phyloP scores from a whole-genome alignment of 2,329 filamentous ascomycete genomes.

The Penicillium sp. region DNA sequence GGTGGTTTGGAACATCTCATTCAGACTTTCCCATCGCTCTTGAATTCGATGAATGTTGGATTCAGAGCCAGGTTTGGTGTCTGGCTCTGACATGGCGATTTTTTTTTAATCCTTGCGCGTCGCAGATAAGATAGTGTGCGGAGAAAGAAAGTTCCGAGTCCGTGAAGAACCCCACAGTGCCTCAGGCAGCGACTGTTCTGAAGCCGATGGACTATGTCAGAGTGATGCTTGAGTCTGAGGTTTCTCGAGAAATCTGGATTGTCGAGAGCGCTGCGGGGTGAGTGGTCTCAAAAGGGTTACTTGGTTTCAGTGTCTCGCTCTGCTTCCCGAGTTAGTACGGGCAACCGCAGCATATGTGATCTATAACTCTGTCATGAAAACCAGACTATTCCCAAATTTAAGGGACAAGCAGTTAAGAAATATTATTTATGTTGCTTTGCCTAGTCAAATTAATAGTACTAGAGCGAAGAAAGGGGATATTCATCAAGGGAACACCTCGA shows the following conservation, averaged over 20 bases:
- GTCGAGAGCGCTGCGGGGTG: not conserved
- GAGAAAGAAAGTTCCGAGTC: conserved; percentile 1
- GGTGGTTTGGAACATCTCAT: conserved; percentile 1
- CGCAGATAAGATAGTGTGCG: not conserved
- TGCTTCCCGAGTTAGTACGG: not conserved
- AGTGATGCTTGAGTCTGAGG: not conserved
- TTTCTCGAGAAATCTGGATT: not conserved
- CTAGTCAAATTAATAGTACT: not conserved
- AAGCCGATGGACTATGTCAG: not conserved
- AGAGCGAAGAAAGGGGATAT: not conserved
- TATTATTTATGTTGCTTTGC: not conserved
- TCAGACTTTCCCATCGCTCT: conserved; percentile 3
- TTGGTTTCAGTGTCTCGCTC: not conserved
- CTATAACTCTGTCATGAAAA: not conserved
- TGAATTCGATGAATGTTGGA: not conserved
- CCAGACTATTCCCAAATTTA: not conserved
- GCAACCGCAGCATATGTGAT: not conserved
- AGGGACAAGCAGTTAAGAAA: not conserved
- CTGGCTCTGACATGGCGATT: conserved; percentile 2
- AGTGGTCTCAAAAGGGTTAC: not conserved
- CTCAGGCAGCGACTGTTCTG: not conserved
- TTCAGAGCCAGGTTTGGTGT: not conserved
- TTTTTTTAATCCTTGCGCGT: conserved; percentile 1
- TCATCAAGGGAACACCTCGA: not conserved
- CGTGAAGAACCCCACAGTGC: not conserved